Evolutionary conservation across 495 filamentous ascomycete species (phyloP).

Genomic region (Aspergillus nidulans): DNA sequence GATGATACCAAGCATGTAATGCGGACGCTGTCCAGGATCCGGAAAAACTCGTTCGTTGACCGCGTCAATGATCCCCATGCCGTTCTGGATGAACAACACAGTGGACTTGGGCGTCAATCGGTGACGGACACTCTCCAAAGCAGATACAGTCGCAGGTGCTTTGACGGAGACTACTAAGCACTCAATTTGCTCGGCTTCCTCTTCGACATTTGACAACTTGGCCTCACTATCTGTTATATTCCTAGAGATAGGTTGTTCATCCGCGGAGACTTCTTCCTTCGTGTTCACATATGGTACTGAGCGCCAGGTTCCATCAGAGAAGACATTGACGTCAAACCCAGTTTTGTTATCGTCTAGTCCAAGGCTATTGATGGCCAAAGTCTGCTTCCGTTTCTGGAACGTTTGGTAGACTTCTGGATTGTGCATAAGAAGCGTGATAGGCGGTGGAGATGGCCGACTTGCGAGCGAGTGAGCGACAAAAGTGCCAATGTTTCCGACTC

Average conservation of each 20-base stretch:
- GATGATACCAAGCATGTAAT: constrained; percentile 70
- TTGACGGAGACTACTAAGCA: constrained; percentile 74
- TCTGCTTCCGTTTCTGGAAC: constrained; percentile 27
- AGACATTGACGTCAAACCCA: constrained; percentile 41
- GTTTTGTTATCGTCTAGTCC: constrained; percentile 38
- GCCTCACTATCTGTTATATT: neutral
- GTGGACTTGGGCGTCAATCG: constrained; percentile 70
- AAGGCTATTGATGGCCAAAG: constrained; percentile 29
- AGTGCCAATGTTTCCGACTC: constrained; percentile 53
- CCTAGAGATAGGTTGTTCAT: neutral
- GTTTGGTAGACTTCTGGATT: constrained; percentile 24
- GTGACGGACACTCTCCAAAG: constrained; percentile 54
- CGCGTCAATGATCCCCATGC: constrained; percentile 74
- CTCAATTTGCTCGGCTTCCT: constrained; percentile 52
- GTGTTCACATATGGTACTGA: constrained; percentile 27
- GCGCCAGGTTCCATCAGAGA: constrained; percentile 27
- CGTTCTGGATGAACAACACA: constrained; percentile 76
- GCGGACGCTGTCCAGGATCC: constrained; percentile 57
- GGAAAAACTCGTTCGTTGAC: constrained; percentile 66
- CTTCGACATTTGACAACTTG: constrained; percentile 15
- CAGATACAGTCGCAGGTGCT: constrained; percentile 49
- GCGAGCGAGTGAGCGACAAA: constrained; percentile 59
- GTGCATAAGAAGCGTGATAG: constrained; percentile 54
- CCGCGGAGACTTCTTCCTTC: constrained; percentile 9
- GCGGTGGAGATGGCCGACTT: constrained; percentile 52